A percentile compares a stretch with the other conserved stretches of the same genome.
Evolutionary conservation across 2,329 filamentous ascomycete species (phyloP).

Genomic region (Paracamarosporium sp.): DNA sequence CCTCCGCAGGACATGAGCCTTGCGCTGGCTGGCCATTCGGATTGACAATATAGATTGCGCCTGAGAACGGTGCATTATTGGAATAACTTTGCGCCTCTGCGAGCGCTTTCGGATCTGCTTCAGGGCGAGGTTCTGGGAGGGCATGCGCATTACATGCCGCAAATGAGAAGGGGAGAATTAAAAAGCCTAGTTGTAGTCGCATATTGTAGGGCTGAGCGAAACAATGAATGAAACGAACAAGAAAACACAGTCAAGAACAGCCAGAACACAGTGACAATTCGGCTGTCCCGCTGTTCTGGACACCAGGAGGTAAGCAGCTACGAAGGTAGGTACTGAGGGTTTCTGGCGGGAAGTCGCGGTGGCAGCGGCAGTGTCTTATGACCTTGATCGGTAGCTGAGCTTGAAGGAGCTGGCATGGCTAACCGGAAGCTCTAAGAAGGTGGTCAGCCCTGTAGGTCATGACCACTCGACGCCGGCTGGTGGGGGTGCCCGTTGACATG

Average conservation of each 20-base stretch:
- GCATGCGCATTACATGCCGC: conserved; percentile 22
- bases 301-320: not conserved
- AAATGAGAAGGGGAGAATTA: conserved; percentile 18
- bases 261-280: conserved; percentile 7
- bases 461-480: conserved; percentile 29
- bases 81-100: conserved; percentile 32
- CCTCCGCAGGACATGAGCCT: conserved; percentile 40
- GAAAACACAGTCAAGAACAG: not conserved
- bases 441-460: conserved; percentile 40
- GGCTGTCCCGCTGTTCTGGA: conserved; percentile 4
- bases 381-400: conserved; percentile 28
- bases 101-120: conserved; percentile 26
- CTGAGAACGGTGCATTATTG: conserved; percentile 49
- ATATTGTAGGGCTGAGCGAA: conserved; percentile 15
- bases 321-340: not conserved
- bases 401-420: conserved; percentile 33
- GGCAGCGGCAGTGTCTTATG: conserved; percentile 30
- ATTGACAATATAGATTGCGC: conserved; percentile 47
- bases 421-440: conserved; percentile 30
- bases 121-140: conserved; percentile 32
- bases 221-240: not conserved
- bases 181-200: conserved; percentile 21
- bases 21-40: conserved; percentile 42
- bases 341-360: conserved; percentile 7
- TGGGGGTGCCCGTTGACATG: conserved; percentile 13